phyloP scores from a whole-genome alignment of 208 protist species.

The Leishmania gerbilli region DNA sequence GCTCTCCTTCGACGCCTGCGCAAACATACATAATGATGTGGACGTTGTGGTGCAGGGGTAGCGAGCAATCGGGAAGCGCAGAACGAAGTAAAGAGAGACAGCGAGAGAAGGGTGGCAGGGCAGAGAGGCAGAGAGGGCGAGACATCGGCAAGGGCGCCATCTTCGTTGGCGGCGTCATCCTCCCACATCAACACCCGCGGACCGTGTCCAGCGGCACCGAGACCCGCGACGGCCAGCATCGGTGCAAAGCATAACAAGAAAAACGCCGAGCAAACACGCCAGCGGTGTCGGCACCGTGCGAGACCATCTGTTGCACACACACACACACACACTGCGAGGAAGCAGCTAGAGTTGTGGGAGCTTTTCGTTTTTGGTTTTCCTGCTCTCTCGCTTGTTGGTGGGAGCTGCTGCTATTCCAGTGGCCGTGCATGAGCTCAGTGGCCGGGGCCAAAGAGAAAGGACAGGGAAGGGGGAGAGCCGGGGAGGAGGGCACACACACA shows the following conservation, averaged over 20 bases:
- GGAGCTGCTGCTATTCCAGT: neutral
- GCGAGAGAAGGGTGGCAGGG: neutral
- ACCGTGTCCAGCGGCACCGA: neutral
- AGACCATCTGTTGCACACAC: neutral
- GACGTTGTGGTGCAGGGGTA: neutral
- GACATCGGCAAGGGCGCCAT: conserved; percentile 16
- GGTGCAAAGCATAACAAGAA: neutral
- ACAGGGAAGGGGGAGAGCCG: neutral
- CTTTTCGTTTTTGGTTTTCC: neutral
- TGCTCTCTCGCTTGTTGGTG: neutral
- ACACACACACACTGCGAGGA: neutral
- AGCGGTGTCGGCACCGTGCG: neutral
- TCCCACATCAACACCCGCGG: neutral
- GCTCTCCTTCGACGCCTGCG: neutral
- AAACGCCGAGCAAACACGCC: neutral
- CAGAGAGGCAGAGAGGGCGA: neutral
- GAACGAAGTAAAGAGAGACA: neutral
- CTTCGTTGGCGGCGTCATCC: neutral
- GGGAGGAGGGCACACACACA: neutral
- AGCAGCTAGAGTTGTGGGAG: neutral
- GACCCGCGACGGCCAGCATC: neutral
- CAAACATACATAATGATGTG: neutral
- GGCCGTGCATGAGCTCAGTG: neutral
- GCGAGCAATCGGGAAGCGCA: neutral
- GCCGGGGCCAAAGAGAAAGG: neutral